These are phyloP conservation scores for Leptodontidium sp. DNA, from an alignment of 2,329 filamentous ascomycete species.

Conservation along the genomic window DNA sequence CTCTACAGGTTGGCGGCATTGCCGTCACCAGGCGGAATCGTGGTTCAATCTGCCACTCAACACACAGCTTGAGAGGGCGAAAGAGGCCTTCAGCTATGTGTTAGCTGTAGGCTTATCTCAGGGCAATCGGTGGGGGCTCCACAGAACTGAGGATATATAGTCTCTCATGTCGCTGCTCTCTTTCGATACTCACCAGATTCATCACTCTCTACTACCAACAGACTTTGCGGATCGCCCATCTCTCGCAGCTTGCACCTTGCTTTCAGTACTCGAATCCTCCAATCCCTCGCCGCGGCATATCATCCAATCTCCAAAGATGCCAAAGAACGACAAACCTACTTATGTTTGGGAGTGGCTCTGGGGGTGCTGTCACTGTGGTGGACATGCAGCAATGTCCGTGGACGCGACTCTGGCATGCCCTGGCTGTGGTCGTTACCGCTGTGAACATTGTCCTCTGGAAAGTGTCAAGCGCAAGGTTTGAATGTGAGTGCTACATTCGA, in stretches of 20 bases:
- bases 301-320: too few species aligned
- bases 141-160: not conserved
- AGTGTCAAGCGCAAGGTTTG: slow-evolving; percentile 3
- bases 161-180: not conserved
- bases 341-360: slow-evolving; percentile 16
- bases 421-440: slow-evolving; percentile 13
- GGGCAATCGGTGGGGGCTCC: not conserved
- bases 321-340: not conserved
- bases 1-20: not conserved
- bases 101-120: not conserved
- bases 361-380: slow-evolving; percentile 16
- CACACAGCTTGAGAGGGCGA: not conserved
- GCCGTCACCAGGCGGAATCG: slow-evolving; percentile 2
- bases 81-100: not conserved
- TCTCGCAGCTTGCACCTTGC: too few species aligned
- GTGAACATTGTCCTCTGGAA: slow-evolving; percentile 13
- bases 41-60: not conserved
- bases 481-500: not conserved
- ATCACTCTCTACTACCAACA: too few species aligned
- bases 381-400: slow-evolving; percentile 8
- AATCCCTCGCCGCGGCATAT: too few species aligned
- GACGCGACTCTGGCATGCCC: slow-evolving; percentile 1
- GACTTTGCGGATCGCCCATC: too few species aligned
- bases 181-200: too few species aligned
- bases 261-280: too few species aligned